phyloP scores from a whole-genome alignment of 2,329 filamentous ascomycete species.

The Fonsecaea multimorphosa region DNA sequence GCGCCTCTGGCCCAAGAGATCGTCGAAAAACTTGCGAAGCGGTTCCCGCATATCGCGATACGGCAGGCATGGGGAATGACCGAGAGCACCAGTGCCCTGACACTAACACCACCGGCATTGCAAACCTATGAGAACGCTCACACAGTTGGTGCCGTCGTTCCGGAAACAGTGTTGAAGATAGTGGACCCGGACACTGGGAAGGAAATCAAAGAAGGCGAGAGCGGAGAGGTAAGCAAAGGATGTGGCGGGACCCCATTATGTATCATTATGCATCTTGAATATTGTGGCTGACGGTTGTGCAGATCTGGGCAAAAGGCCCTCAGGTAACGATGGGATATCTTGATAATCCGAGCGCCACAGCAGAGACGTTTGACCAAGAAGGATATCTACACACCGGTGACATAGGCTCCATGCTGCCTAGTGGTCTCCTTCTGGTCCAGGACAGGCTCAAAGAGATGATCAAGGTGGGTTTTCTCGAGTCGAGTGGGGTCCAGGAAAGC shows the following conservation, averaged over 20 bases:
- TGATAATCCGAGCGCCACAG: constrained; percentile 72
- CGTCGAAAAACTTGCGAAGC: constrained; percentile 65
- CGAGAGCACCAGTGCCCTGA: constrained; percentile 59
- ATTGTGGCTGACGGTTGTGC: background rate
- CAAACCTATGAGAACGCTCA: constrained; percentile 24
- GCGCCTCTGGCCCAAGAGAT: constrained; percentile 78
- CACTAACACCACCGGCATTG: constrained; percentile 12
- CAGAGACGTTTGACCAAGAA: constrained; percentile 67
- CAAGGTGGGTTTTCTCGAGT: constrained; percentile 16
- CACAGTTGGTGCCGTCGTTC: constrained; percentile 46
- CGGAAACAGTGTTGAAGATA: constrained; percentile 66
- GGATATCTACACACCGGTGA: constrained; percentile 68
- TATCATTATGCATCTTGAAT: background rate
- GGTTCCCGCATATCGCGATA: constrained; percentile 69
- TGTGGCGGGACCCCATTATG: no score
- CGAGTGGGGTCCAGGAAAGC: constrained; percentile 52
- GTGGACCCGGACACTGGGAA: constrained; percentile 47
- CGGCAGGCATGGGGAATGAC: constrained; percentile 79
- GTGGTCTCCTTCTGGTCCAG: constrained; percentile 44
- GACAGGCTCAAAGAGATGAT: constrained; percentile 37
- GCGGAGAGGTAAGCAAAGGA: constrained; percentile 11
- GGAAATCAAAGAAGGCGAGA: constrained; percentile 17
- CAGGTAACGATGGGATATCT: constrained; percentile 65
- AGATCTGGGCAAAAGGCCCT: constrained; percentile 23
- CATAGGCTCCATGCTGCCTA: constrained; percentile 63